phyloP scores from a whole-genome alignment of 208 protist species.

The Borovskyia barvae region DNA sequence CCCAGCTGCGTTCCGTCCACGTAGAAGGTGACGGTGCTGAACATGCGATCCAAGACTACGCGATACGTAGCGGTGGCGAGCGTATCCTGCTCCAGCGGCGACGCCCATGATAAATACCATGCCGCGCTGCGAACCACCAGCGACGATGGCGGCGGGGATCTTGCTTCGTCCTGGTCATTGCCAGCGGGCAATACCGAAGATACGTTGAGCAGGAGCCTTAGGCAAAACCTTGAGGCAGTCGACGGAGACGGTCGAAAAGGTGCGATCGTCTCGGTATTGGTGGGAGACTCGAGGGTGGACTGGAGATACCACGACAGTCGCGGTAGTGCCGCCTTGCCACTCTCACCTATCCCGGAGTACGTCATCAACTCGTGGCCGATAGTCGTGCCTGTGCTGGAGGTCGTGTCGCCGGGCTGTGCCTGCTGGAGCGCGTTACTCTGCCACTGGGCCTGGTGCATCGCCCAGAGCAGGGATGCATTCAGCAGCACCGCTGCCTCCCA shows the following conservation, averaged over 20 bases:
- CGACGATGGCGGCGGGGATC: slow-evolving; percentile 12
- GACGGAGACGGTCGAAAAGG: neutral
- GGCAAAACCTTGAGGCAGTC: neutral
- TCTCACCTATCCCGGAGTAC: neutral
- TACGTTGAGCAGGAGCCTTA: slow-evolving; percentile 19
- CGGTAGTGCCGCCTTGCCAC: neutral
- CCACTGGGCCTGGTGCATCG: slow-evolving; percentile 16
- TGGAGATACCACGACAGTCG: slow-evolving; percentile 12
- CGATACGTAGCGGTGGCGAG: slow-evolving; percentile 13
- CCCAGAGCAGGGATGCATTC: slow-evolving; percentile 22
- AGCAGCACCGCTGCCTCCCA: slow-evolving; percentile 23
- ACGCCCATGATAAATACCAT: slow-evolving; percentile 13
- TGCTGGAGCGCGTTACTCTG: neutral
- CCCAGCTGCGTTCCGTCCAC: slow-evolving; percentile 2
- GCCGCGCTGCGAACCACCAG: slow-evolving; percentile 10
- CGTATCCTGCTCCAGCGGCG: neutral
- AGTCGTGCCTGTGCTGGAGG: neutral
- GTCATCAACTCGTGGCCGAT: slow-evolving; percentile 16
- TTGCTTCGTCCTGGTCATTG: neutral
- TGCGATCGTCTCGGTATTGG: neutral
- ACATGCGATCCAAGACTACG: slow-evolving; percentile 10
- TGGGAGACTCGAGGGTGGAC: slow-evolving; percentile 5
- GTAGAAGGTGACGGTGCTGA: slow-evolving; percentile 18
- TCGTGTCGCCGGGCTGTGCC: neutral
- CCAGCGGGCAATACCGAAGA: neutral